Evolutionary conservation across 768 basidiomycete genomes (phyloP).

Genomic region (Gelatoporia subvermispora): DNA sequence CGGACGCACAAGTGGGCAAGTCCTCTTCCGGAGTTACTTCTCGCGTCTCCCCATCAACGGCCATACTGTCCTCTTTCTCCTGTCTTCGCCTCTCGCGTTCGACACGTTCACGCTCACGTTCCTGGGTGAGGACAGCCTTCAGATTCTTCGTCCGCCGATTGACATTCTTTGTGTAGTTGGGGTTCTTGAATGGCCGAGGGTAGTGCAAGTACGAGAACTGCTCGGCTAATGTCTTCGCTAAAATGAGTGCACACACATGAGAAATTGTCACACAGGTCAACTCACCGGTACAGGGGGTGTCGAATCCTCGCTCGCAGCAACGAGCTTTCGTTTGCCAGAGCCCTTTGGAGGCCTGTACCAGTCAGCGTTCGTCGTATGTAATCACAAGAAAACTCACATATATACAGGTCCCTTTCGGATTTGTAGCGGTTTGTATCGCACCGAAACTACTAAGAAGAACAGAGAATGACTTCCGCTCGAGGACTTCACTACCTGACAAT

Average conservation of each 20-base stretch:
- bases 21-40: slow-evolving; percentile 45
- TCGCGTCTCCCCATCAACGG: slow-evolving; percentile 42
- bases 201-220: slow-evolving; percentile 67
- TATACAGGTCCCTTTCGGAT: too few species aligned
- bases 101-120: slow-evolving; percentile 69
- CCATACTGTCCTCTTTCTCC: slow-evolving; percentile 54
- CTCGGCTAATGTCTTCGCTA: slow-evolving; percentile 59
- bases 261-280: background rate
- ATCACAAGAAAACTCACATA: too few species aligned
- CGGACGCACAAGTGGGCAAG: slow-evolving; percentile 59
- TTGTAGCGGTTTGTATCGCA: too few species aligned
- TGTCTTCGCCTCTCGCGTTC: slow-evolving; percentile 56
- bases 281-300: slow-evolving; percentile 27
- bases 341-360: slow-evolving; percentile 29
- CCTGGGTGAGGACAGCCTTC: slow-evolving; percentile 73
- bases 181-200: slow-evolving; percentile 77
- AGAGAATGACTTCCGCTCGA: too few species aligned
- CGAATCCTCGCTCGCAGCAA: slow-evolving; percentile 24
- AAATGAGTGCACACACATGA: background rate
- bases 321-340: slow-evolving; percentile 24
- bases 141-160: slow-evolving; percentile 75
- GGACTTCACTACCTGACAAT: too few species aligned
- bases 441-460: too few species aligned
- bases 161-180: slow-evolving; percentile 60
- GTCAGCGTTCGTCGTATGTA: too few species aligned